Conservation (phyloP, 2,329 filamentous ascomycete species). For the Fusarium sambucinum region DNA sequence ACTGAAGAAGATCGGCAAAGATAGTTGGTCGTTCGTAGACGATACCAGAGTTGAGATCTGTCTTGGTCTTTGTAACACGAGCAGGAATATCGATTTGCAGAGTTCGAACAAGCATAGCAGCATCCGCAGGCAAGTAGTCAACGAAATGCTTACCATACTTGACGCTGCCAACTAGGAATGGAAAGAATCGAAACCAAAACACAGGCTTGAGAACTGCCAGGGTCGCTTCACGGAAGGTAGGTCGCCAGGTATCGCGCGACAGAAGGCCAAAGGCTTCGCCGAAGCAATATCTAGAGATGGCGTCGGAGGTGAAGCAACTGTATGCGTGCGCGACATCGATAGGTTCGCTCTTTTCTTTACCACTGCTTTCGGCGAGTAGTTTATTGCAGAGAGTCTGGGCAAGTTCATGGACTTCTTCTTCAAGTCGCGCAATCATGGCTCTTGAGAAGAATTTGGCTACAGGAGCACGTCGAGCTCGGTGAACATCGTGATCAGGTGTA, state of each 20-base stretch:
- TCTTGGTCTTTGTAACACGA: conserved; percentile 16
- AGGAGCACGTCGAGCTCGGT: conserved; percentile 14
- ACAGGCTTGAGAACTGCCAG: conserved; percentile 25
- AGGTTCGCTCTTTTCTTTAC: not conserved
- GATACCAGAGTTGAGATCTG: conserved; percentile 7
- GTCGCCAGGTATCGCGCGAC: conserved; percentile 4
- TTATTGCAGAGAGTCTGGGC: conserved; percentile 21
- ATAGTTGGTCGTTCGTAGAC: conserved; percentile 17
- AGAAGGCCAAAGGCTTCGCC: conserved; percentile 22
- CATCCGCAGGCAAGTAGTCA: not conserved
- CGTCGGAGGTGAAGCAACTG: conserved; percentile 20
- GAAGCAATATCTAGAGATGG: conserved; percentile 22
- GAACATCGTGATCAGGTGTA: conserved; percentile 14
- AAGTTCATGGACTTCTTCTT: conserved; percentile 14
- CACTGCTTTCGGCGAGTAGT: not conserved
- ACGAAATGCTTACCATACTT: conserved; percentile 18
- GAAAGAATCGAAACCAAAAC: conserved; percentile 19
- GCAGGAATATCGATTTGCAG: conserved; percentile 17
- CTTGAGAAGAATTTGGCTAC: conserved; percentile 24
- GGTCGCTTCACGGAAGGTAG: conserved; percentile 25
- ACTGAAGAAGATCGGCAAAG: conserved; percentile 13
- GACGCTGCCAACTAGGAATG: conserved; percentile 9
- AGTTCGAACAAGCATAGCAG: conserved; percentile 7
- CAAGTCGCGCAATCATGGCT: conserved; percentile 14
- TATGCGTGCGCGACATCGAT: conserved; percentile 18